These are phyloP conservation scores for Exidia glandulosa DNA, from an alignment of 768 basidiomycete genomes.

Conservation along the genomic window DNA sequence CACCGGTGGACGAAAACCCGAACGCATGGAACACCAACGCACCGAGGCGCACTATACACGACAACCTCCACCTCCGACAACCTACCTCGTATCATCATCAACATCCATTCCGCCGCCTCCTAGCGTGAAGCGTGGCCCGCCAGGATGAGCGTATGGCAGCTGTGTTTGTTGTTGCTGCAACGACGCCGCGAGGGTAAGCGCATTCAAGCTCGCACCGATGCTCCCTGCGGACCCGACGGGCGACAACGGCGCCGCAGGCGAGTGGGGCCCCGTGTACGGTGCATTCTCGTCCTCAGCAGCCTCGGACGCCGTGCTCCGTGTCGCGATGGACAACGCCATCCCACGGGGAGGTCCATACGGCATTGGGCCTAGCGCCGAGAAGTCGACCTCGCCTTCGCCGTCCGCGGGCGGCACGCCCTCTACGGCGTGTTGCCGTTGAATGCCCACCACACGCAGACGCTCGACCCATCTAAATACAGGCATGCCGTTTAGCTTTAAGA, in stretches of 20 bases:
- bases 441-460: constrained; percentile 62
- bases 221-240: background rate
- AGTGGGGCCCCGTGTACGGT: too few relatives aligned
- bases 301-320: too few relatives aligned
- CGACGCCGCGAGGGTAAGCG: background rate
- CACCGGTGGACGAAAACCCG: too few relatives aligned
- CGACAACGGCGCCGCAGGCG: background rate
- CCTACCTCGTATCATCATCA: too few relatives aligned
- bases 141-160: background rate
- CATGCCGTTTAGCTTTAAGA: too few relatives aligned
- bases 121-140: background rate
- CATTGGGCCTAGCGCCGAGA: background rate
- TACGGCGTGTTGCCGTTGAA: constrained; percentile 40
- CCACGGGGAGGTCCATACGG: too few relatives aligned
- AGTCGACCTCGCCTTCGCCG: background rate
- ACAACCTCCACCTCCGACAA: too few relatives aligned
- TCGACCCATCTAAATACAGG: too few relatives aligned
- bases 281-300: too few relatives aligned
- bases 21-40: too few relatives aligned
- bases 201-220: background rate
- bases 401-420: background rate
- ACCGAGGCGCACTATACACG: too few relatives aligned
- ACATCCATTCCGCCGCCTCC: background rate
- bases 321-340: too few relatives aligned
- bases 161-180: background rate